These are phyloP conservation scores for Colletotrichum sp. DNA, from an alignment of 2,329 filamentous ascomycete genomes.

Conservation along the genomic window DNA sequence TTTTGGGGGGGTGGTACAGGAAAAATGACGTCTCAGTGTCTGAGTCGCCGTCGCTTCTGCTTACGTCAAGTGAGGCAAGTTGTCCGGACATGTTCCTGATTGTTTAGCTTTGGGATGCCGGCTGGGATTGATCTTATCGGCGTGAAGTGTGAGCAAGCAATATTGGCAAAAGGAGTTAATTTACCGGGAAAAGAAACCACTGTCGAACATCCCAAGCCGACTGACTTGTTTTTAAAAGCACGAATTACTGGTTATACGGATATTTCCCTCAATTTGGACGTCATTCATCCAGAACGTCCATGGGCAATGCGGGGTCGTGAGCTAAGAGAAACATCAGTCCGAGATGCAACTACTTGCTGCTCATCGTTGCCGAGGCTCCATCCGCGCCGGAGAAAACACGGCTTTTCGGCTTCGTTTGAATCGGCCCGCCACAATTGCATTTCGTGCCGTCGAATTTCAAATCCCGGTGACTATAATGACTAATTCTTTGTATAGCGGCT, in stretches of 20 bases:
- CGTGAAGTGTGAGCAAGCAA: not conserved
- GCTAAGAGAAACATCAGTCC: slow-evolving; percentile 9
- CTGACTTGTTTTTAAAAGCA: not conserved
- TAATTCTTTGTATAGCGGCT: not conserved
- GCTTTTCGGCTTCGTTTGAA: slow-evolving; percentile 5
- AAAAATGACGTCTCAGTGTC: not conserved
- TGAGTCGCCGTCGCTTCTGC: not conserved
- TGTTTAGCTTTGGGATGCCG: not conserved
- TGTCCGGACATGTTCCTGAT: not conserved
- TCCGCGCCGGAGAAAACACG: slow-evolving; percentile 17
- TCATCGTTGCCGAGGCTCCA: not conserved
- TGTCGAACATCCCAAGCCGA: not conserved
- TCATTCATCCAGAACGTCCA: slow-evolving; percentile 2
- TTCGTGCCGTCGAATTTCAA: not conserved
- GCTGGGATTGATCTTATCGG: not conserved
- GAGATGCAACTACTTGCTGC: not conserved
- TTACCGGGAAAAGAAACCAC: not conserved
- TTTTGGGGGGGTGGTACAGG: no score
- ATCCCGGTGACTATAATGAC: not conserved
- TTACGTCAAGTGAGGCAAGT: slow-evolving; percentile 42
- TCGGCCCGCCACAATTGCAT: not conserved
- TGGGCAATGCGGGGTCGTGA: slow-evolving; percentile 12
- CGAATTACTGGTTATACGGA: not conserved
- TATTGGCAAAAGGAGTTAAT: not conserved
- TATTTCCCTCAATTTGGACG: not conserved